Percentiles rank a stretch among this genome's conserved stretches.
phyloP scores from a whole-genome alignment of 345 rosid genomes.

The Alliaria petiolata region DNA sequence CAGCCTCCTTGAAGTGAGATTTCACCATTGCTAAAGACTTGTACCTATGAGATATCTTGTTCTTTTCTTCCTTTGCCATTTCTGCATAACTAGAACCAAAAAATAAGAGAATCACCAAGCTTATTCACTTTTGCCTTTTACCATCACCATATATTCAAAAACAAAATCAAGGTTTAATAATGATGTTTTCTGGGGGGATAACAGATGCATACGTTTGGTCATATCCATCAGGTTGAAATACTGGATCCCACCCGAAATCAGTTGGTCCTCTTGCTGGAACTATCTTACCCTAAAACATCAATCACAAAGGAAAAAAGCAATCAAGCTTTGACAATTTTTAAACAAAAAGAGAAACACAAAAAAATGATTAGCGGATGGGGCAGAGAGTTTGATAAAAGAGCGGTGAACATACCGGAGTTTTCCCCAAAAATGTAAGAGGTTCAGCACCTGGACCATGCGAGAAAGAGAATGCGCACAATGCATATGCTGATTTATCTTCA shows the following conservation, averaged over 20 bases:
- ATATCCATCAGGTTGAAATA: constrained; percentile 89
- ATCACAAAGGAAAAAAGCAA: constrained; percentile 6
- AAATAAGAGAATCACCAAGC: not conserved
- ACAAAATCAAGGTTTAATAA: not conserved
- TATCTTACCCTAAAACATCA: constrained; percentile 72
- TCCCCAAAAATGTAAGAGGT: constrained; percentile 72
- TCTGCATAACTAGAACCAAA: constrained; percentile 61
- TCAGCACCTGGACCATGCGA: constrained; percentile 68
- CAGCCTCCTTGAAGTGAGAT: constrained; percentile 68
- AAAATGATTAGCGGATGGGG: too few species aligned
- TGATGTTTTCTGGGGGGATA: not conserved
- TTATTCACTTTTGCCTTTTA: not conserved
- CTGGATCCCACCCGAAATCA: constrained; percentile 98
- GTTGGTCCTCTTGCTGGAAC: constrained; percentile 82
- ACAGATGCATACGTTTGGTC: constrained; percentile 54
- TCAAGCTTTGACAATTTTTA: not conserved
- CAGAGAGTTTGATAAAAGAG: not conserved
- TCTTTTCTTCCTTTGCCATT: constrained; percentile 93
- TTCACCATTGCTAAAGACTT: constrained; percentile 70
- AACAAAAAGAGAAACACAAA: not conserved
- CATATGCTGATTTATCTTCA: constrained; percentile 92
- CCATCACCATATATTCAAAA: not conserved
- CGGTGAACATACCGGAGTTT: constrained; percentile 55
- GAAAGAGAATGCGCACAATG: constrained; percentile 84
- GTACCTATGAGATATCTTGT: constrained; percentile 85